Evolutionary conservation across 2,329 filamentous ascomycete genomes (phyloP).

Genomic region (Talaromyces funiculosus): DNA sequence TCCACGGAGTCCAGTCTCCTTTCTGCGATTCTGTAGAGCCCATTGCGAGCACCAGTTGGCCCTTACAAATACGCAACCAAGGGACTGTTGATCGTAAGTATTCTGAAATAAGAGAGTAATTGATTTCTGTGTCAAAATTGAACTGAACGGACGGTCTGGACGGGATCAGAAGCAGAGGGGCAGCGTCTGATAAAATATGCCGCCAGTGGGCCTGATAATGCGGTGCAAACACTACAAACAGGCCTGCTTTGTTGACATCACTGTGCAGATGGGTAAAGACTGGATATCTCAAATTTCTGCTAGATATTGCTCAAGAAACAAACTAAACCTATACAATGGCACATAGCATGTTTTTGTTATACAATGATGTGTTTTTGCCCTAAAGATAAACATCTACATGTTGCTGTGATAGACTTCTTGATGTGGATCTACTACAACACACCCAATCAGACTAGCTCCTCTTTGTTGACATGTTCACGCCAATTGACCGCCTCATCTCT

Average conservation of each 20-base stretch:
- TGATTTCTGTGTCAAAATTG: not conserved
- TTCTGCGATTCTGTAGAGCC: conserved; percentile 10
- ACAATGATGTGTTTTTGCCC: not conserved
- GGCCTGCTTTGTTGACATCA: conserved; percentile 1
- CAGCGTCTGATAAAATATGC: conserved; percentile 5
- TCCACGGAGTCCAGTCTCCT: conserved; percentile 12
- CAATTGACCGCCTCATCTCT: not conserved
- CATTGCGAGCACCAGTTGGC: conserved; percentile 2
- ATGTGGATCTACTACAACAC: not conserved
- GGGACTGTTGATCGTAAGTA: conserved; percentile 1
- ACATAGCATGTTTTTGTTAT: too few relatives aligned
- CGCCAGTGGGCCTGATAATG: conserved; percentile 8
- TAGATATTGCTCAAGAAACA: too few relatives aligned
- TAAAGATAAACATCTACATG: too few relatives aligned
- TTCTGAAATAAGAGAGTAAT: not conserved
- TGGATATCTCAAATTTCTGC: not conserved
- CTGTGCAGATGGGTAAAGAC: not conserved
- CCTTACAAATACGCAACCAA: not conserved
- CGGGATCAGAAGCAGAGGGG: conserved; percentile 4
- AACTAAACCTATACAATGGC: not conserved
- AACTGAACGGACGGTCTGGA: not conserved
- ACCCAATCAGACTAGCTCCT: not conserved
- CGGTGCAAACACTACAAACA: conserved; percentile 17
- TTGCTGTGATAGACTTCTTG: too few relatives aligned
- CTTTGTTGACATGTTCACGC: conserved; percentile 11